These are phyloP conservation scores for Effrenium voratum DNA, from an alignment of 73 alveolate genomes.

Conservation along the genomic window DNA sequence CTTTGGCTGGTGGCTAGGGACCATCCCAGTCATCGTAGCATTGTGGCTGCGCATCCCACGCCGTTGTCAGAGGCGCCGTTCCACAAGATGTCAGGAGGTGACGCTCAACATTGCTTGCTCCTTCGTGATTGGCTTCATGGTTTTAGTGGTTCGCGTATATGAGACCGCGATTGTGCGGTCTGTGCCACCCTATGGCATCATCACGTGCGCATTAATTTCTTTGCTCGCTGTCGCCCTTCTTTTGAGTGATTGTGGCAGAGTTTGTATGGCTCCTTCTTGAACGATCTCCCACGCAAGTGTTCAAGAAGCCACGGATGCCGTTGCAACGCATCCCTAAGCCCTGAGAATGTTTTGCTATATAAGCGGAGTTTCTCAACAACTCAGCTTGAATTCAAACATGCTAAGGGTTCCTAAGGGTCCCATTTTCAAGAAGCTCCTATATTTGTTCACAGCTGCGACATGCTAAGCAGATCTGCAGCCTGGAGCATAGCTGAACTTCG, in stretches of 20 bases:
- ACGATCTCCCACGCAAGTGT: no score
- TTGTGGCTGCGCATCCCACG: not conserved
- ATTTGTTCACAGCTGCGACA: no score
- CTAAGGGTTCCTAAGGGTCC: no score
- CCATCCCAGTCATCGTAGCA: not conserved
- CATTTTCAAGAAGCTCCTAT: no score
- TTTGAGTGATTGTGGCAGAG: not conserved
- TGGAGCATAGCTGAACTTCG: no score
- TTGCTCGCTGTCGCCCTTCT: not conserved
- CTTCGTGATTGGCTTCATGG: not conserved
- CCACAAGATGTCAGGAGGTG: not conserved
- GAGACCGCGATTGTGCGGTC: not conserved
- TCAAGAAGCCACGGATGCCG: no score
- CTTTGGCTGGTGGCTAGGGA: not conserved
- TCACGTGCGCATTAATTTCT: not conserved
- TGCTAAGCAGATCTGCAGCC: no score
- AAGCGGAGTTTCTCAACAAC: no score
- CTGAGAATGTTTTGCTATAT: no score
- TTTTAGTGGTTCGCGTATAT: not conserved
- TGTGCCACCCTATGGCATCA: not conserved
- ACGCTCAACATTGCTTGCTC: conserved; percentile 13
- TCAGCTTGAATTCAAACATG: no score
- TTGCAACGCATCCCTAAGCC: no score
- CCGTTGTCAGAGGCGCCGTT: not conserved
- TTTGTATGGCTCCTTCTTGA: no score